These are phyloP conservation scores for Tolypocladium ovalisporum DNA, from an alignment of 2,329 filamentous ascomycete genomes.

Conservation along the genomic window DNA sequence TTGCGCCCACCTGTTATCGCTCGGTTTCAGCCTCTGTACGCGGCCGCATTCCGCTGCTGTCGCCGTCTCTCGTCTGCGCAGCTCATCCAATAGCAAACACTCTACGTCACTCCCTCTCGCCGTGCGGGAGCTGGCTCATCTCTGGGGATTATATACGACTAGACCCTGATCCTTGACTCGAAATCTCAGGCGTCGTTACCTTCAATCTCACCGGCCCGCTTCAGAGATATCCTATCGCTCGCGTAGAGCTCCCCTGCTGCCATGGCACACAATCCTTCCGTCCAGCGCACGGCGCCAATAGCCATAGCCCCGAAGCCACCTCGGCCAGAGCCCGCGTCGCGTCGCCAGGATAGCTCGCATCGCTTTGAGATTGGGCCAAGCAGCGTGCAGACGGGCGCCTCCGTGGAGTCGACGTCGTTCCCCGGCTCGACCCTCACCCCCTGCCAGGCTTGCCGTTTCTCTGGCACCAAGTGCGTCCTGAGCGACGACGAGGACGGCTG, in stretches of 20 bases:
- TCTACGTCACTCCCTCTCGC: neutral
- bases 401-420: conserved; percentile 35
- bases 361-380: conserved; percentile 37
- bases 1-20: neutral
- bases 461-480: conserved; percentile 67
- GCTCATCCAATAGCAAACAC: neutral
- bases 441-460: conserved; percentile 64
- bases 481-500: conserved; percentile 64
- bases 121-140: neutral
- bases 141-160: neutral
- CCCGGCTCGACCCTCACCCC: conserved; percentile 35
- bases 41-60: neutral
- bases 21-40: neutral
- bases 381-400: conserved; percentile 41
- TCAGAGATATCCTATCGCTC: conserved; percentile 3
- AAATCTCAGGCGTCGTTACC: neutral
- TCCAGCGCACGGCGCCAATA: conserved; percentile 53
- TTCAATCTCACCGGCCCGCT: neutral
- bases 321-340: conserved; percentile 26
- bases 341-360: conserved; percentile 35
- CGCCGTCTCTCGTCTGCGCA: neutral
- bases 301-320: conserved; percentile 53
- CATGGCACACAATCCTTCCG: conserved; percentile 42
- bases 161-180: neutral
- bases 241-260: conserved; percentile 15